Percentiles rank a stretch among this genome's conserved stretches.
Conservation (phyloP, 306 rosid species). For the Casuarina glauca region DNA sequence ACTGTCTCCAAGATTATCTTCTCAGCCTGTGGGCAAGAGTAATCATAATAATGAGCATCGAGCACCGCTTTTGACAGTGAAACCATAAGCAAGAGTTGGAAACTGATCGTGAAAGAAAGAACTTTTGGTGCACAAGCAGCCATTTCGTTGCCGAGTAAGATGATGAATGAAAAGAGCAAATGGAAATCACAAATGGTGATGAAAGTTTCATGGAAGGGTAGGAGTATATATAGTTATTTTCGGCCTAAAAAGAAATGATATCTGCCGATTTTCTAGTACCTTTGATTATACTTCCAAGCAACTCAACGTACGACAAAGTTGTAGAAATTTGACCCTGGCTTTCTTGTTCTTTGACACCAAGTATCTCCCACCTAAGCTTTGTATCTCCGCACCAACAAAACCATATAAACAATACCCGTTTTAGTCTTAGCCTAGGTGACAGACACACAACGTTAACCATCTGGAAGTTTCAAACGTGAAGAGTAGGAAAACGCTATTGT, state of each 20-base stretch:
- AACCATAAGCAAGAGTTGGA: slow-evolving; percentile 34
- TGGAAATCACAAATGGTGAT: slow-evolving; percentile 14
- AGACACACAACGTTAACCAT: too few relatives aligned
- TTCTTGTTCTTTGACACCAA: slow-evolving; percentile 43
- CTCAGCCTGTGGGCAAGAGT: slow-evolving; percentile 62
- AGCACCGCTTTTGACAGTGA: slow-evolving; percentile 42
- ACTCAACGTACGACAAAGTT: slow-evolving; percentile 50
- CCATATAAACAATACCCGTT: background rate
- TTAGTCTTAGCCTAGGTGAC: too few relatives aligned
- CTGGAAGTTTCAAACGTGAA: background rate
- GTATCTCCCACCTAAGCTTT: slow-evolving; percentile 34
- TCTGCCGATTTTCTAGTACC: background rate
- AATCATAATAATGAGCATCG: slow-evolving; percentile 41
- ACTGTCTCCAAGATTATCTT: slow-evolving; percentile 57
- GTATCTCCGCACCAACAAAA: slow-evolving; percentile 21
- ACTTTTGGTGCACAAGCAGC: slow-evolving; percentile 30
- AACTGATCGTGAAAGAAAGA: slow-evolving; percentile 14
- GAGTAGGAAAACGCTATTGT: background rate
- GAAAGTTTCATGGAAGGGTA: slow-evolving; percentile 23
- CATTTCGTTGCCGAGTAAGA: slow-evolving; percentile 29
- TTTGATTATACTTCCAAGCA: slow-evolving; percentile 50
- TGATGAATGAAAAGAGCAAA: slow-evolving; percentile 1
- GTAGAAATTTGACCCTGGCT: slow-evolving; percentile 38
- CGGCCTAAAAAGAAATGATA: background rate
- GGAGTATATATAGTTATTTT: slow-evolving; percentile 32